phyloP scores from a whole-genome alignment of 225 moss, liverwort and hornwort genomes.

The Climacium dendroides region DNA sequence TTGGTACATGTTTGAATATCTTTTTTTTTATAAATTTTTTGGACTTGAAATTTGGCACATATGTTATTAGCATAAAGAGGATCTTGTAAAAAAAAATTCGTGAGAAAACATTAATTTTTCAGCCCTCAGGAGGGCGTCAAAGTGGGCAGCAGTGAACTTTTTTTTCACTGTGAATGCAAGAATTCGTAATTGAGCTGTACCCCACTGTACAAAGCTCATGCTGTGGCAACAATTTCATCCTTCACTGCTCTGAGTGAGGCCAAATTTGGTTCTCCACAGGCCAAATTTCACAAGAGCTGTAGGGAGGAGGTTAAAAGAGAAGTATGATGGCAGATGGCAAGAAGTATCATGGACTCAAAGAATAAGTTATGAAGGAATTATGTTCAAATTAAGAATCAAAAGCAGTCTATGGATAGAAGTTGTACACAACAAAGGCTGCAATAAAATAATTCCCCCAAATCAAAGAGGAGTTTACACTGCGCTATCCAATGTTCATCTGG shows the following conservation, averaged over 20 bases:
- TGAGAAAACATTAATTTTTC: no score
- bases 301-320: neutral
- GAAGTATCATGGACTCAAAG: neutral
- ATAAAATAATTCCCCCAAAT: constrained; percentile 18
- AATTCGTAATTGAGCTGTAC: no score
- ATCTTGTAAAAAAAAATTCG: no score
- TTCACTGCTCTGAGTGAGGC: neutral
- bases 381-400: neutral
- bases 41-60: no score
- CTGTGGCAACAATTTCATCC: neutral
- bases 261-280: no score
- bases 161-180: no score
- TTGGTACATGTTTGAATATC: no score
- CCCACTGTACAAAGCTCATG: neutral
- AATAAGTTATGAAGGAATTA: neutral
- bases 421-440: constrained; percentile 7
- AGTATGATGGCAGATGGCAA: neutral
- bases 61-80: no score
- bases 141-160: no score
- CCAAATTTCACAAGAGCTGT: neutral
- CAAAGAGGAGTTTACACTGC: constrained; percentile 18
- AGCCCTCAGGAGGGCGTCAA: no score
- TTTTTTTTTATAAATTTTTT: no score
- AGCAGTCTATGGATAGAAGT: neutral
- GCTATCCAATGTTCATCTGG: constrained; percentile 19